Percentiles rank a stretch among this genome's conserved stretches.
phyloP scores from a whole-genome alignment of 352 stramenopile species.

The Globisporangium okanoganense region DNA sequence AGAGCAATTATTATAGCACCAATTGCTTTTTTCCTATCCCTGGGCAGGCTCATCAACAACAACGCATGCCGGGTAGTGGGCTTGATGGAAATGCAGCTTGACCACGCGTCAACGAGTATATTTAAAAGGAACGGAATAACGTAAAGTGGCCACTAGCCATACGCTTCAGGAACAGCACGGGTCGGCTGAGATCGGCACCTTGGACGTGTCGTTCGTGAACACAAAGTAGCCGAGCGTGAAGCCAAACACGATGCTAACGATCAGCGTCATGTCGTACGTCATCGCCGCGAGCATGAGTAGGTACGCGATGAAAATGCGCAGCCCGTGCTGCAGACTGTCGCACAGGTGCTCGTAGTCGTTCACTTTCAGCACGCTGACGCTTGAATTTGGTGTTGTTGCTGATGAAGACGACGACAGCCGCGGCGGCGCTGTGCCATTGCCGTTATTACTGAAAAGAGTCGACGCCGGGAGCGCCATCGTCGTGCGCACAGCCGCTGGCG shows the following conservation, averaged over 20 bases:
- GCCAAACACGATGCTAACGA: slow-evolving; percentile 56
- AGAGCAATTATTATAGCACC: too few relatives aligned
- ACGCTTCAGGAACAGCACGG: slow-evolving; percentile 49
- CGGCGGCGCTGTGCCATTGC: slow-evolving; percentile 9
- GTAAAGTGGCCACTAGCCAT: background rate
- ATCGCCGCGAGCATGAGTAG: slow-evolving; percentile 79
- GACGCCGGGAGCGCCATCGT: background rate
- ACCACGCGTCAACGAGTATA: too few relatives aligned
- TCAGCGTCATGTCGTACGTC: slow-evolving; percentile 71
- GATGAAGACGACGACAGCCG: background rate
- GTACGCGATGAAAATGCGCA: slow-evolving; percentile 70
- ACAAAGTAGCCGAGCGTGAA: slow-evolving; percentile 65
- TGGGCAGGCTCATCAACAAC: too few relatives aligned
- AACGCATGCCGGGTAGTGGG: too few relatives aligned
- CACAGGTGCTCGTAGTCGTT: slow-evolving; percentile 49
- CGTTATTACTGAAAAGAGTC: slow-evolving; percentile 14
- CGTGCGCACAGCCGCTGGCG: background rate
- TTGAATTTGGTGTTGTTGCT: background rate
- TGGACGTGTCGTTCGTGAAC: slow-evolving; percentile 66
- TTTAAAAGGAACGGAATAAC: background rate
- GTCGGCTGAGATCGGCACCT: slow-evolving; percentile 63
- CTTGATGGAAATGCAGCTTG: too few relatives aligned
- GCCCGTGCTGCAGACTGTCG: slow-evolving; percentile 57
- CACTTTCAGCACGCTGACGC: slow-evolving; percentile 22
- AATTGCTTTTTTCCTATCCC: too few relatives aligned